Conservation (phyloP, 306 rosid species). For the Senna siamea region DNA sequence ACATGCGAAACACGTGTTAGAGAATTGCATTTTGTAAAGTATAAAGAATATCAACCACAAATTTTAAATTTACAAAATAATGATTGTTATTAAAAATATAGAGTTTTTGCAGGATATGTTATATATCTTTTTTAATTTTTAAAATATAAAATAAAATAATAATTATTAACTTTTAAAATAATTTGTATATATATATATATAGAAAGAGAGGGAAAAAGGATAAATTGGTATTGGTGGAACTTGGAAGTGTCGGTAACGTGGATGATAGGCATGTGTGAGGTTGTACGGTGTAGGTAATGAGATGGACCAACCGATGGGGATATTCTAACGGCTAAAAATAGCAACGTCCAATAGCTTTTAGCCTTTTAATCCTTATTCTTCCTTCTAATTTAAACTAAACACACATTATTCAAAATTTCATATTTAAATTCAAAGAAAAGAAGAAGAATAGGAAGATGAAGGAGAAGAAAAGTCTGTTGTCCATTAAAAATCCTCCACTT, state of each 20-base stretch:
- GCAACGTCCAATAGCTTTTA: conserved; percentile 26
- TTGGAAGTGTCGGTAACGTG: conserved; percentile 55
- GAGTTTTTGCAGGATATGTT: no score
- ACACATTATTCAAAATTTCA: not conserved
- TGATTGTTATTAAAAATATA: no score
- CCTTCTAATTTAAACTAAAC: not conserved
- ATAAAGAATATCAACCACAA: not conserved
- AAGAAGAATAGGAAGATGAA: no score
- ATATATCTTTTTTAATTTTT: no score
- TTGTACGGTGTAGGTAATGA: conserved; percentile 37
- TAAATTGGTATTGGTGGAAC: not conserved
- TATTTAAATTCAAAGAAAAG: not conserved
- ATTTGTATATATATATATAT: no score
- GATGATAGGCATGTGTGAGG: conserved; percentile 43
- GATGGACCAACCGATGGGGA: conserved; percentile 57
- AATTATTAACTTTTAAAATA: no score
- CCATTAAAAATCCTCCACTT: conserved; percentile 33
- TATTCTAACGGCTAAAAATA: conserved; percentile 51
- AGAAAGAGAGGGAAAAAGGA: no score
- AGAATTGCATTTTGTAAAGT: not conserved
- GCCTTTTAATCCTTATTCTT: not conserved
- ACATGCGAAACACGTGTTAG: conserved; percentile 3
- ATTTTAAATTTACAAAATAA: not conserved
- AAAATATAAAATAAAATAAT: no score
- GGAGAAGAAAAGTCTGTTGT: not conserved